Base-by-base conservation (phyloP, 352 stramenopile species). In the Phytophthora pseudosyringae region DNA sequence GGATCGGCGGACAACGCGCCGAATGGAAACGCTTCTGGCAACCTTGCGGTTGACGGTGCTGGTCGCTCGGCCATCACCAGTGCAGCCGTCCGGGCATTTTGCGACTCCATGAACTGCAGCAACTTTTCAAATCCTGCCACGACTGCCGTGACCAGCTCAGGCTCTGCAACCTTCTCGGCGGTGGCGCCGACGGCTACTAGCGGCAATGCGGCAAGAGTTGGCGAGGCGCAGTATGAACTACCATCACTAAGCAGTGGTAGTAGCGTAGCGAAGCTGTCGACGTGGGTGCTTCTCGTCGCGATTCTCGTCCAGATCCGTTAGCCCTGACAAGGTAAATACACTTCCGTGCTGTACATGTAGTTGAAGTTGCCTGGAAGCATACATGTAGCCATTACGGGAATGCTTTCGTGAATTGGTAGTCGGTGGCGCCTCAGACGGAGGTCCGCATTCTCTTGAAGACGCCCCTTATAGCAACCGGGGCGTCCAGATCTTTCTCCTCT, bases 61-160 rank as follows among this genome's bases (percentile, higher is more conserved):
- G 52, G 25, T 52, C 62, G 62, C 16, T 71, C 56, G 10, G 40
- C 45, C 33, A 59, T 72, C 57, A 72, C 50, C 1, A 49, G 56
- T 13, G 67, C 67, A 47, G 62, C 62, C 3, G 48, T 62, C 25
- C 50, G 32, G 12, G 51, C 67, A 15, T 66, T 65, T 48, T 75
- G 67, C 36, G 46, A 56, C 32, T 71, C 67, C 2, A 47, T 65
- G 13, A 41, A 31, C 11, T 75, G 67, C 40, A 54, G 67, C 40
- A 54, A 49, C 1, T 29, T 12, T 13, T 57, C 32, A 18, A 61
- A 64, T 3, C 29, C 13, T 15, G 36, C 28, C 6, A 5, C 21
- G 6, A 49, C 4, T 8, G 12, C 44, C 4, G 26, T 47, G 21
- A 45, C 26, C 0, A 35, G 15, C 5, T 46, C 32, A 31, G 16